Conservation (phyloP, 345 rosid genomes). For the Brassica nigra region DNA sequence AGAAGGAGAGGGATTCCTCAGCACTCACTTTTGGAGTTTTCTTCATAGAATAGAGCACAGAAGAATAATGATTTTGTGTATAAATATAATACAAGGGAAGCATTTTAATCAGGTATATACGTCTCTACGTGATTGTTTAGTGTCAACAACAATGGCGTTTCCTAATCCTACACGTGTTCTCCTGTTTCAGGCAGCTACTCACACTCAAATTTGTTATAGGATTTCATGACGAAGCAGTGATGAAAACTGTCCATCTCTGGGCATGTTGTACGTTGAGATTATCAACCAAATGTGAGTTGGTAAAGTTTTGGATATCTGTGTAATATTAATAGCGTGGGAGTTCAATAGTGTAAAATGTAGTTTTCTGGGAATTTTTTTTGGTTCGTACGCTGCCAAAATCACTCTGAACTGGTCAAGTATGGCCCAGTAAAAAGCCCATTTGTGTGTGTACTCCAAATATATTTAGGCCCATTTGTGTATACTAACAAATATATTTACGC, state of each 20-base stretch:
- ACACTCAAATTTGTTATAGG: neutral
- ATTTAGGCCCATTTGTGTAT: neutral
- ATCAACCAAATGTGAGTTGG: slow-evolving; percentile 34
- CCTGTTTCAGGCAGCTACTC: slow-evolving; percentile 24
- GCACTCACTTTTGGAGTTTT: slow-evolving; percentile 13
- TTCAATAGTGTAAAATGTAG: neutral
- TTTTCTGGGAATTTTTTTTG: neutral
- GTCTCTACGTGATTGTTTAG: slow-evolving; percentile 11
- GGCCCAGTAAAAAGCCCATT: slow-evolving; percentile 14
- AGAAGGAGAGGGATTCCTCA: slow-evolving; percentile 22
- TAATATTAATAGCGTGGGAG: neutral
- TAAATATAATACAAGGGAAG: slow-evolving; percentile 4
- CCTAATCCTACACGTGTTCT: slow-evolving; percentile 14
- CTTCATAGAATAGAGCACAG: slow-evolving; percentile 14
- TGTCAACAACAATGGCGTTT: neutral
- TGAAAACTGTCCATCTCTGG: slow-evolving; percentile 2
- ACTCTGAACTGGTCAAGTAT: neutral
- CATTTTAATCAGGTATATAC: slow-evolving; percentile 21
- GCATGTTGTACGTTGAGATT: neutral
- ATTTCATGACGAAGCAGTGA: neutral
- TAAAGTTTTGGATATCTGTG: slow-evolving; percentile 27
- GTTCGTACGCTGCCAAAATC: neutral
- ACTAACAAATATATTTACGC: neutral
- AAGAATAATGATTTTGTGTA: slow-evolving; percentile 2
- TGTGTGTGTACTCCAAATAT: neutral